Conservation (phyloP, 305 asterid genomes). For the Fraxinus greggii region DNA sequence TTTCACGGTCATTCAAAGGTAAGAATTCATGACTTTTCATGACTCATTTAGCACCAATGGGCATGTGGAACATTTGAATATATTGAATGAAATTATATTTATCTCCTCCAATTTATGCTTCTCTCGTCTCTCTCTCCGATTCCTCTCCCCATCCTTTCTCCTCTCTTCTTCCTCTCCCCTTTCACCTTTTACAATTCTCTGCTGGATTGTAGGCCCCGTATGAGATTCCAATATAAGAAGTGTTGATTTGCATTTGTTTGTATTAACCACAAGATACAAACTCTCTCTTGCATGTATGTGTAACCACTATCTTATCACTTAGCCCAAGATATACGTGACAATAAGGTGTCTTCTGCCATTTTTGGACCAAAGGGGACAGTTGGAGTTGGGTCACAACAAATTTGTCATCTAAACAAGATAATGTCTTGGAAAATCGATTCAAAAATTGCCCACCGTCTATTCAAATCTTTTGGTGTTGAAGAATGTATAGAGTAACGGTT, state of each 20-base stretch:
- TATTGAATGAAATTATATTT: not conserved
- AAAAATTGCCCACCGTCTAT: not conserved
- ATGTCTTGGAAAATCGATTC: not conserved
- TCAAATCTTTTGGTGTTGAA: too few relatives aligned
- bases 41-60: not conserved
- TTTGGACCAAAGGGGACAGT: not conserved
- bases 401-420: not conserved
- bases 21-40: not conserved
- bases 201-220: not conserved
- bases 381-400: not conserved
- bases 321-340: not conserved
- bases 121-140: not conserved
- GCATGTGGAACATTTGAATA: not conserved
- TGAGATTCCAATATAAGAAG: not conserved
- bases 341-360: slow-evolving; percentile 11
- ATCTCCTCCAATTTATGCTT: not conserved
- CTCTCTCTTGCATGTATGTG: not conserved
- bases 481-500: too few relatives aligned
- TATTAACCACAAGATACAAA: not conserved
- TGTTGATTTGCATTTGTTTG: not conserved
- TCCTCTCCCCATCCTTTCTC: not conserved
- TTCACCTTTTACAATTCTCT: not conserved
- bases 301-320: not conserved
- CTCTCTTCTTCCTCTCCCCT: not conserved
- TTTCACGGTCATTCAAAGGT: not conserved